Base-by-base conservation (phyloP, 208 protist genomes). In the Trypanosoma grayi region DNA sequence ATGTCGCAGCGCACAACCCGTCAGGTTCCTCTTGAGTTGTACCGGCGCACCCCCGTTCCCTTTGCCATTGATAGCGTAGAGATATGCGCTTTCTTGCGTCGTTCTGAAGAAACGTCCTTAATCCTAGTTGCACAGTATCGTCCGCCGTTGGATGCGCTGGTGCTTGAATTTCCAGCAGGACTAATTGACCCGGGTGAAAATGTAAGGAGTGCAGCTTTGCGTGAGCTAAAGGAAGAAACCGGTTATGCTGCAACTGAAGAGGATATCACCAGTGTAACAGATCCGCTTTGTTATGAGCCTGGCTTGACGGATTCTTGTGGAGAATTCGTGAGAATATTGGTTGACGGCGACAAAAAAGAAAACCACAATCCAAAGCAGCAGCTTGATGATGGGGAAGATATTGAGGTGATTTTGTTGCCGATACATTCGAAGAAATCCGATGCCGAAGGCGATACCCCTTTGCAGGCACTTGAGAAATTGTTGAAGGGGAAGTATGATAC, bases 71-170 rank as follows among this genome's bases (percentile, higher is more conserved):
- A 93, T 60, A 75, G 78, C 2, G 81, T 84, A 0, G 83, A 93
- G 50, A 87, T 93, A 59, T 86, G 73, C 51, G 81, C 86, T 0
- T 60, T 83, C 46, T 58, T 91, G 7, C 53, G 58, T 33, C 59
- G 66, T 46, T 52, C n/a, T 6, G 39, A 51, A 1, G 52, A 74
- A 27, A 61, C 46, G 25, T 88, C 76, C 53, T 45, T 93, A 28
- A 75, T 95, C 55, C 63, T 95, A 3, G 81, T 95, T 47, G 73
- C 73, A 18, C 90, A 95, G 48, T 95, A 91, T 70, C 78, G 90
- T 22, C 84, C 85, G 7, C 83, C 90, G 2, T 20, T 95, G 18
- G 83, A 90, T 70, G 64, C 70, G 7, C 31, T 89, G 3, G 70
- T 67, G 10, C 34, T 92, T 14, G 86, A 95, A 44, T 93, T 95